Conservation (phyloP, 148 eudicot genomes). For the Rhododendron williamsianum region DNA sequence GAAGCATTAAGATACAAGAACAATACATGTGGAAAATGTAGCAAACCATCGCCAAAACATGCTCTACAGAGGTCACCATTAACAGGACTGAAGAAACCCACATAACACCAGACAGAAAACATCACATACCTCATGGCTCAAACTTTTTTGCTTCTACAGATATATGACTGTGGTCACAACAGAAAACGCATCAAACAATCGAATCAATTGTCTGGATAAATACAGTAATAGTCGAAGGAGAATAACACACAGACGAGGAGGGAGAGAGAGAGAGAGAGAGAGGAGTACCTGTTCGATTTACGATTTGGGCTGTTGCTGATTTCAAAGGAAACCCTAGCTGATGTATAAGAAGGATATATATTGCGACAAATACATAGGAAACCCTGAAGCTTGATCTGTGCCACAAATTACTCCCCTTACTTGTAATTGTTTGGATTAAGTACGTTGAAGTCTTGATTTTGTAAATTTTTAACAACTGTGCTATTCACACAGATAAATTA, state of each 20-base stretch:
- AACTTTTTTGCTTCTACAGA: background rate
- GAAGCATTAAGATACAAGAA: background rate
- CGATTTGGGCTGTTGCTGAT: background rate
- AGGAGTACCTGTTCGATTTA: background rate
- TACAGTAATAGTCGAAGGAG: background rate
- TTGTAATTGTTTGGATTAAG: background rate
- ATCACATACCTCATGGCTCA: conserved; percentile 11
- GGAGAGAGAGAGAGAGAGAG: background rate
- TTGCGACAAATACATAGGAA: background rate
- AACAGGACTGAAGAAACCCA: background rate
- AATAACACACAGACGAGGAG: too few relatives aligned
- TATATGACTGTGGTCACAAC: background rate
- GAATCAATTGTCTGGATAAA: background rate
- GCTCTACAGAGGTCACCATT: background rate
- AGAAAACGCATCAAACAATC: background rate
- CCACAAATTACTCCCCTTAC: background rate
- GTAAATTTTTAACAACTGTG: background rate
- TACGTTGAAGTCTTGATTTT: background rate
- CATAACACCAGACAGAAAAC: background rate
- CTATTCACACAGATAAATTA: too few relatives aligned
- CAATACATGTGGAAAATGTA: too few relatives aligned
- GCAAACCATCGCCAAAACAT: background rate
- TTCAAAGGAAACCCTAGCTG: background rate
- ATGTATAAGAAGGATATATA: background rate
- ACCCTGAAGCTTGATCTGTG: background rate